Conservation (phyloP, 1,139 yeast species). For the Yamadazyma songkhlaensis region DNA sequence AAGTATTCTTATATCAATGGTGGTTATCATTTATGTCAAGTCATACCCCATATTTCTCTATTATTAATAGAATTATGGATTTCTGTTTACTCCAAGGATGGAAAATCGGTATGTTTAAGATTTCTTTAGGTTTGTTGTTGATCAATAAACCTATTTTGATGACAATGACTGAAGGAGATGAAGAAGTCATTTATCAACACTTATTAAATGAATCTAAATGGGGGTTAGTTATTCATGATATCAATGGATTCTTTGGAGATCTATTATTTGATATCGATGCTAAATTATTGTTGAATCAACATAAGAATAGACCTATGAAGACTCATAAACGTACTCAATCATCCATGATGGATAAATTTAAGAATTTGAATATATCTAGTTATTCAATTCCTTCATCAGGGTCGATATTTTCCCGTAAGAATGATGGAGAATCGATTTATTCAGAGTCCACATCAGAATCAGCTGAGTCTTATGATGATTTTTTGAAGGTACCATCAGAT, state of each 20-base stretch:
- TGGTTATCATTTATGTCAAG: conserved; percentile 64
- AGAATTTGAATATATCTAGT: conserved; percentile 15
- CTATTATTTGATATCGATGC: conserved; percentile 38
- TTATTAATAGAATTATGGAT: conserved; percentile 55
- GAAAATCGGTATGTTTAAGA: conserved; percentile 58
- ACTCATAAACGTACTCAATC: conserved; percentile 17
- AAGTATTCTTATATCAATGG: conserved; percentile 60
- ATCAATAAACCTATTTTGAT: conserved; percentile 52
- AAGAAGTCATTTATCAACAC: conserved; percentile 61
- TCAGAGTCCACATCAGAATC: conserved; percentile 20
- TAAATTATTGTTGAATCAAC: conserved; percentile 19
- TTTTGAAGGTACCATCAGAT: conserved; percentile 22
- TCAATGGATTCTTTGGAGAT: conserved; percentile 43
- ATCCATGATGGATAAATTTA: conserved; percentile 20
- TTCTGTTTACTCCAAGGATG: conserved; percentile 62
- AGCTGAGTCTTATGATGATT: conserved; percentile 15
- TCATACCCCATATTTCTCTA: conserved; percentile 53
- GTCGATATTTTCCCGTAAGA: conserved; percentile 21
- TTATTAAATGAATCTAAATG: conserved; percentile 55
- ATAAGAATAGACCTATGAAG: conserved; percentile 13
- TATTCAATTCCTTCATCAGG: conserved; percentile 16
- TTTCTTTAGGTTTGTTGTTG: conserved; percentile 54
- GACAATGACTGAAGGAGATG: conserved; percentile 47
- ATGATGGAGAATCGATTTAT: conserved; percentile 26
- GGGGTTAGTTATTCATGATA: conserved; percentile 50